Evolutionary conservation across 2,329 filamentous ascomycete genomes (phyloP).

Genomic region (Diaporthe citri): DNA sequence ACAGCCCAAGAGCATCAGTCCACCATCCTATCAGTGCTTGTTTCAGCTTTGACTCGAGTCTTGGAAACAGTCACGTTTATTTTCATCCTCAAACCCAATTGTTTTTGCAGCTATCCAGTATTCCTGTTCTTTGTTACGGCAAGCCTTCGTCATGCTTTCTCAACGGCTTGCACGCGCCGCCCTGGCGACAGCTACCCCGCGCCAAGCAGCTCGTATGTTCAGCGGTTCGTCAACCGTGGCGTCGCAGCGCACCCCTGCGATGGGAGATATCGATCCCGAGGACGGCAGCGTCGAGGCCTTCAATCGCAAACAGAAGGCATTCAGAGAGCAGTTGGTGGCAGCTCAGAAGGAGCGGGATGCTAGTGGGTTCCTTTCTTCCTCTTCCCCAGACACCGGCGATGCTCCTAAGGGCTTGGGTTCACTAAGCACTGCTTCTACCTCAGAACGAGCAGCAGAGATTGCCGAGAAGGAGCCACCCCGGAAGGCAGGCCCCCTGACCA

Average conservation of each 20-base stretch:
- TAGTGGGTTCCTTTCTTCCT: constrained; percentile 71
- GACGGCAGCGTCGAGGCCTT: constrained; percentile 81
- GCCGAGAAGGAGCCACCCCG: constrained; percentile 70
- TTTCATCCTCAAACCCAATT: constrained; percentile 13
- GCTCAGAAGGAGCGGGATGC: constrained; percentile 87
- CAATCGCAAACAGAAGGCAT: constrained; percentile 85
- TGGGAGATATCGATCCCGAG: constrained; percentile 84
- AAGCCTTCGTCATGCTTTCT: constrained; percentile 57
- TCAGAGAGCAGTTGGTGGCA: constrained; percentile 84
- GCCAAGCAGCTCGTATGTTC: constrained; percentile 65
- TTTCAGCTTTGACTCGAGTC: constrained; percentile 31
- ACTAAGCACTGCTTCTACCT: constrained; percentile 63
- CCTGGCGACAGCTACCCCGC: constrained; percentile 55
- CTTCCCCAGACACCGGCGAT: constrained; percentile 58
- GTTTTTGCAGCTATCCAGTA: constrained; percentile 3
- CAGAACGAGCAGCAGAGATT: constrained; percentile 69
- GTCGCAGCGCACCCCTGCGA: constrained; percentile 73
- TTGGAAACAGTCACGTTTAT: constrained; percentile 11
- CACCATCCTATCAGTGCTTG: constrained; percentile 33
- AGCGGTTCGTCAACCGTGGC: constrained; percentile 61
- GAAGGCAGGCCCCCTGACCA: constrained; percentile 81
- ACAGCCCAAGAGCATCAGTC: constrained; percentile 14
- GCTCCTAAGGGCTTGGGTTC: constrained; percentile 68
- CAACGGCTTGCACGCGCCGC: constrained; percentile 63
- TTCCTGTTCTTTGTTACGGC: background rate